Conservation (phyloP, 169 alveolate genomes). For the Amoebophrya sp. region DNA sequence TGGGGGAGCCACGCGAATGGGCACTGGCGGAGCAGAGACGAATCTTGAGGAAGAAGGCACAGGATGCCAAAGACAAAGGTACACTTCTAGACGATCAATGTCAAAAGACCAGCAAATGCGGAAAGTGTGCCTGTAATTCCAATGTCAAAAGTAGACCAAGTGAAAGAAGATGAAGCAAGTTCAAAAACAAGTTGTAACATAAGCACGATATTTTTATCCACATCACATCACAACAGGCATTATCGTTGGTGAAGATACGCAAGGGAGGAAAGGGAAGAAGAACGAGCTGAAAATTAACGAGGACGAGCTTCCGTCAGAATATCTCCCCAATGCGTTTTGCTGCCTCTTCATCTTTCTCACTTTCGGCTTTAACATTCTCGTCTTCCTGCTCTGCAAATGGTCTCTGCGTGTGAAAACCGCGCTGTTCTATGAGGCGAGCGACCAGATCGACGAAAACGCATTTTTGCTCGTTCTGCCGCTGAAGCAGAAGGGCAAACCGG, state of each 20-base stretch:
- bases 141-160: too few species aligned
- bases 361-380: background rate
- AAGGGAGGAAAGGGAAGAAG: background rate
- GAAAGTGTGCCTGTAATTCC: too few species aligned
- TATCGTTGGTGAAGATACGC: background rate
- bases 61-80: background rate
- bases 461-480: background rate
- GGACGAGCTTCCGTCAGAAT: background rate
- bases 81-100: too few species aligned
- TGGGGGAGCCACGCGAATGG: background rate
- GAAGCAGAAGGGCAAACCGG: slow-evolving; percentile 12
- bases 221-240: background rate
- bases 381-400: background rate
- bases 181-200: too few species aligned
- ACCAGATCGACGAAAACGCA: background rate
- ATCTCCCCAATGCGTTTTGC: background rate
- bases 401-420: background rate
- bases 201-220: too few species aligned
- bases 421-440: background rate
- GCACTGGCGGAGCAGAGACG: slow-evolving; percentile 25
- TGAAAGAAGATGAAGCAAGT: too few species aligned
- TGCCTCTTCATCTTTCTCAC: slow-evolving; percentile 1
- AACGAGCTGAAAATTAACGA: background rate
- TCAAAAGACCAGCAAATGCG: too few species aligned
- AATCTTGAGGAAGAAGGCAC: background rate